Evolutionary conservation across 257 asterid genomes (phyloP).

Genomic region (Gentiana straminea): DNA sequence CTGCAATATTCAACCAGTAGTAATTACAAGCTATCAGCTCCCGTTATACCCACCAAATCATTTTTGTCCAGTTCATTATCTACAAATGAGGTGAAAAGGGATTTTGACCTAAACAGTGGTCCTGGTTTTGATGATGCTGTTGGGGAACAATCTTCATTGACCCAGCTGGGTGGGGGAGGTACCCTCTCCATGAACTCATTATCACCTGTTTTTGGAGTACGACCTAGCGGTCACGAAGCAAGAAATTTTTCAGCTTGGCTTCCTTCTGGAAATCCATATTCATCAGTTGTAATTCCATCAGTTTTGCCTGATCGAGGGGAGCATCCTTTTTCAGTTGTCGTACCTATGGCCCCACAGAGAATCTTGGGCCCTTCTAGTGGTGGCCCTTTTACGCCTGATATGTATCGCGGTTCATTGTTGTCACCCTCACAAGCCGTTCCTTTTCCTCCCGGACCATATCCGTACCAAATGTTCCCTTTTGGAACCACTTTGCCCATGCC

Average conservation of each 20-base stretch:
- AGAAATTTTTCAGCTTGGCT: conserved; percentile 68
- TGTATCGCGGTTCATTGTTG: conserved; percentile 73
- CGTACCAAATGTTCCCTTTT: conserved; percentile 35
- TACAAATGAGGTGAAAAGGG: conserved; percentile 25
- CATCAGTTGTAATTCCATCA: conserved; percentile 43
- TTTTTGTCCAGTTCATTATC: conserved; percentile 18
- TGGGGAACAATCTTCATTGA: conserved; percentile 19
- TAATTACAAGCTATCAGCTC: conserved; percentile 15
- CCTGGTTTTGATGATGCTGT: conserved; percentile 29
- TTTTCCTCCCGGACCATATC: conserved; percentile 16
- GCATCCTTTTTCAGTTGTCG: conserved; percentile 46
- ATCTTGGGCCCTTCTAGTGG: conserved; percentile 48
- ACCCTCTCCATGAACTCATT: conserved; percentile 1
- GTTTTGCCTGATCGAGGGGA: conserved; percentile 58
- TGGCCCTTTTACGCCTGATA: conserved; percentile 37
- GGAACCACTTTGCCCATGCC: conserved; percentile 50
- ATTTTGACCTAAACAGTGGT: conserved; percentile 41
- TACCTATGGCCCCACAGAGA: conserved; percentile 56
- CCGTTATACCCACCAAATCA: conserved; percentile 14
- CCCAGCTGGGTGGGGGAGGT: conserved; percentile 20
- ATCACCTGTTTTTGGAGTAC: conserved; percentile 33
- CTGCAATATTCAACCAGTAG: conserved; percentile 24
- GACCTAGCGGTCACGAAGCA: conserved; percentile 31
- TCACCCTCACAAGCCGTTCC: conserved; percentile 35
- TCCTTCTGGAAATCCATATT: conserved; percentile 47